These are phyloP conservation scores for Hanseniaspora pseudoguilliermondii DNA, from an alignment of 805 yeast genomes.

Conservation along the genomic window DNA sequence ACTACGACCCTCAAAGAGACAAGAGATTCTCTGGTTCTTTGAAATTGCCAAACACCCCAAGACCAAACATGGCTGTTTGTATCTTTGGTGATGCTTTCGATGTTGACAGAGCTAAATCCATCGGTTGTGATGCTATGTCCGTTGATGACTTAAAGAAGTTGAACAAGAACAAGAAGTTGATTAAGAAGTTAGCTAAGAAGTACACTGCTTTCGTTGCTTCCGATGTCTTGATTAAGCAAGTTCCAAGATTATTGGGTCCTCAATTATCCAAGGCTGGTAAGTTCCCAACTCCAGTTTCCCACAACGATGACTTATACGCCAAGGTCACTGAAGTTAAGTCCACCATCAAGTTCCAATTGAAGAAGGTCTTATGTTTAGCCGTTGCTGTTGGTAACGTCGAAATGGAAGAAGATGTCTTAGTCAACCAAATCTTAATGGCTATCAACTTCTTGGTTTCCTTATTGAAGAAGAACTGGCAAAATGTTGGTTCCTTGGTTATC, in stretches of 20 bases:
- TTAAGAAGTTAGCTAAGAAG: conserved; percentile 99
- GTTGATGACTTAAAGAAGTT: conserved; percentile 99
- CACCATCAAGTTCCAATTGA: conserved; percentile 99
- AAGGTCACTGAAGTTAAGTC: conserved; percentile 97
- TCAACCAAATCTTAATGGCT: conserved; percentile 96
- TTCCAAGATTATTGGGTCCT: conserved; percentile 99
- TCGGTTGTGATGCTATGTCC: conserved; percentile 99
- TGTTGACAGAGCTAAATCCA: conserved; percentile 99
- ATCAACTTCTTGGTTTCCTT: conserved; percentile 97
- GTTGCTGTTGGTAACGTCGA: conserved; percentile 99
- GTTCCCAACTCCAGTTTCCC: conserved; percentile 99
- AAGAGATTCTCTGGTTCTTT: conserved; percentile 99
- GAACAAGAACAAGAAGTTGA: conserved; percentile 99
- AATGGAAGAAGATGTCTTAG: conserved; percentile 93
- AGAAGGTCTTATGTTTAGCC: conserved; percentile 98
- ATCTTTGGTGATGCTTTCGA: conserved; percentile 99
- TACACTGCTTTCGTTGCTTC: conserved; percentile 99
- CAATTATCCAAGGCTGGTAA: conserved; percentile 99
- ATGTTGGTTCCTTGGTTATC: conserved; percentile 97
- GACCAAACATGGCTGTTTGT: conserved; percentile 99
- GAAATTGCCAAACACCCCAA: conserved; percentile 96
- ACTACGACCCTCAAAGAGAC: conserved; percentile 99
- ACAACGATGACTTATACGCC: conserved; percentile 91
- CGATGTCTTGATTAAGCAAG: conserved; percentile 97
- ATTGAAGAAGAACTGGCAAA: conserved; percentile 99